phyloP scores from a whole-genome alignment of 805 yeast genomes.

The Candida coleopterorum region DNA sequence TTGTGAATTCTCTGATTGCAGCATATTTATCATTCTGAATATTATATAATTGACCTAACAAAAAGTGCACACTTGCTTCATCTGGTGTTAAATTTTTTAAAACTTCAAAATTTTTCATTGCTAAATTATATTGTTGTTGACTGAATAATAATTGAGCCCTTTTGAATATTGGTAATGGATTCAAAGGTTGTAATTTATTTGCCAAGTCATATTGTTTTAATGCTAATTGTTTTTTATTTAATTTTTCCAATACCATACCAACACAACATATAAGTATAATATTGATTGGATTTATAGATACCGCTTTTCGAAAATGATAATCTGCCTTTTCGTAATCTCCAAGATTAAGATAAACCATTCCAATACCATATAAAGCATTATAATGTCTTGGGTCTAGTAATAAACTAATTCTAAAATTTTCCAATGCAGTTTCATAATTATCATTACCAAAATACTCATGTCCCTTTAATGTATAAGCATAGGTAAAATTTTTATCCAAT shows the following conservation, averaged over 20 bases:
- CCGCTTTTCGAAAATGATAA: conserved; percentile 81
- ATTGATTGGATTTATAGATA: conserved; percentile 84
- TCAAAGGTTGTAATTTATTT: conserved; percentile 73
- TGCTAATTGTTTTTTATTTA: conserved; percentile 66
- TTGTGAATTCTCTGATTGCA: conserved; percentile 82
- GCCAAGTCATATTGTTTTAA: conserved; percentile 80
- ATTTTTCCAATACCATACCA: conserved; percentile 85
- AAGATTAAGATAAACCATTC: conserved; percentile 83
- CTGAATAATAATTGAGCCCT: conserved; percentile 77
- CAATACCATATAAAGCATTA: conserved; percentile 93
- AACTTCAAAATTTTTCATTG: conserved; percentile 69
- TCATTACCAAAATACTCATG: conserved; percentile 88
- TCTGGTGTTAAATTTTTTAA: conserved; percentile 81
- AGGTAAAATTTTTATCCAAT: conserved; percentile 65
- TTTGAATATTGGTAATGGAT: conserved; percentile 83
- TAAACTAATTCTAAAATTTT: conserved; percentile 75
- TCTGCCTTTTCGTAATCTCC: conserved; percentile 85
- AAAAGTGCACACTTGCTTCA: conserved; percentile 88
- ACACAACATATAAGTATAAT: conserved; percentile 87
- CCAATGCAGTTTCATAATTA: conserved; percentile 84
- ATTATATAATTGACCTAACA: conserved; percentile 82
- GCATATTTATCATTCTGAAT: conserved; percentile 65
- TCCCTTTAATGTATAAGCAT: conserved; percentile 90
- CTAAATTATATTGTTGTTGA: conserved; percentile 65
- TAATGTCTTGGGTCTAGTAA: conserved; percentile 77